A percentile compares a stretch with the other conserved stretches of the same genome.
Conservation (phyloP, 306 rosid species). For the Vigna nakashimae region DNA sequence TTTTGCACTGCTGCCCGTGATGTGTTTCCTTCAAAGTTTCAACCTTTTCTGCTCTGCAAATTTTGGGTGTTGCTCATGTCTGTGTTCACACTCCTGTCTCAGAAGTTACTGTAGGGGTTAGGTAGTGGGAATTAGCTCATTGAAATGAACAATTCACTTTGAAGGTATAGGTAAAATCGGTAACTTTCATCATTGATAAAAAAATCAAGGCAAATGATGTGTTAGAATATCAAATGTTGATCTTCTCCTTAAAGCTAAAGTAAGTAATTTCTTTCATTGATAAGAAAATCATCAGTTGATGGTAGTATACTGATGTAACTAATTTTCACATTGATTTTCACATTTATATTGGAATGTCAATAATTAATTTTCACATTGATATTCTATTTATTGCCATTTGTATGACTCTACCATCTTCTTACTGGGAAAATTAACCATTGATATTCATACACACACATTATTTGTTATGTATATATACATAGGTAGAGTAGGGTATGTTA, state of each 20-base stretch:
- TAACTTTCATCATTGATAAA: not conserved
- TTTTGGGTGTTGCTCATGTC: slow-evolving; percentile 38
- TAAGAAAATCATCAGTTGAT: not conserved
- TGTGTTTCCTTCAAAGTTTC: slow-evolving; percentile 33
- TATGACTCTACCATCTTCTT: not conserved
- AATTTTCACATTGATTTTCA: no score
- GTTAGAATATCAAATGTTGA: not conserved
- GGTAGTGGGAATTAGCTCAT: not conserved
- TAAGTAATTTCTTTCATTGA: not conserved
- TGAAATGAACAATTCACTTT: not conserved
- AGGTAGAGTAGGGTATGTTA: no score
- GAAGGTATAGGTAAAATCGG: not conserved
- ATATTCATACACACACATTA: no score
- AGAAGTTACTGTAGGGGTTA: slow-evolving; percentile 1
- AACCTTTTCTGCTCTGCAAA: slow-evolving; percentile 30
- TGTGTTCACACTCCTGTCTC: not conserved
- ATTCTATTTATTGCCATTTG: not conserved
- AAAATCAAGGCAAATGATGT: not conserved
- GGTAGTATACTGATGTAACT: not conserved
- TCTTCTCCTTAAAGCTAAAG: not conserved
- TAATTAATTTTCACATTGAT: no score
- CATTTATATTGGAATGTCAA: no score
- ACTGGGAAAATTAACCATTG: no score
- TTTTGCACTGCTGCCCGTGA: slow-evolving; percentile 25
- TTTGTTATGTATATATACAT: no score